A percentile compares a stretch with the other conserved stretches of the same genome.
These are phyloP conservation scores for Ceriops tagal DNA, from an alignment of 345 rosid species.

Conservation along the genomic window DNA sequence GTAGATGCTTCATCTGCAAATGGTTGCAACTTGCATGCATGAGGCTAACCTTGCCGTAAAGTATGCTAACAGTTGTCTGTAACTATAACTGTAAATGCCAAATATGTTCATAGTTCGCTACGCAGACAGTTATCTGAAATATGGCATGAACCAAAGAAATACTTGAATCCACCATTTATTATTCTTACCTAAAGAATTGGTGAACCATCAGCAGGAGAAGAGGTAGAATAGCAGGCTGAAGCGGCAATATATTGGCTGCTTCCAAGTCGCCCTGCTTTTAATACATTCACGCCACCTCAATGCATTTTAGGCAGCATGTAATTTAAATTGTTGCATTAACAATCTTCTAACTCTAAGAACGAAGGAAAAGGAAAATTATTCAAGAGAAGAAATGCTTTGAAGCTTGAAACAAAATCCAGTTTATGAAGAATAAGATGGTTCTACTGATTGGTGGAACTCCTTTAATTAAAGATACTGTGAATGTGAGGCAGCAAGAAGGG, in stretches of 20 bases:
- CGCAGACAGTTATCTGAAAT: too few relatives aligned
- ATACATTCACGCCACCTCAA: constrained; percentile 3
- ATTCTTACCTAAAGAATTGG: constrained; percentile 9
- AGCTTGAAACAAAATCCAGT: background rate
- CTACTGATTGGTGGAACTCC: background rate
- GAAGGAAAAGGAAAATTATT: background rate
- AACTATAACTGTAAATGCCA: too few relatives aligned
- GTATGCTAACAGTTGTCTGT: too few relatives aligned
- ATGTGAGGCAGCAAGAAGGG: constrained; percentile 73
- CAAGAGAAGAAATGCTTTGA: background rate
- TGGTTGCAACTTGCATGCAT: too few relatives aligned
- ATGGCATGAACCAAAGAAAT: background rate
- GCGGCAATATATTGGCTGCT: constrained; percentile 5
- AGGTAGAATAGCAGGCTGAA: constrained; percentile 4
- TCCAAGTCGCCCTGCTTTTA: constrained; percentile 13
- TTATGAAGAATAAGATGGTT: background rate
- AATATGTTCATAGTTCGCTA: too few relatives aligned
- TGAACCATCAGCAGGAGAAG: constrained; percentile 5
- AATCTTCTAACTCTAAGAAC: constrained; percentile 9
- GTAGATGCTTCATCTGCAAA: too few relatives aligned
- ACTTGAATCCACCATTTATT: constrained; percentile 12
- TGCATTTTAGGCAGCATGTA: background rate
- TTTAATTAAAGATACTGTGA: constrained; percentile 38
- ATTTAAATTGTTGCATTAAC: constrained; percentile 6
- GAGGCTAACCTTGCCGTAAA: too few relatives aligned